A percentile compares a stretch with the other conserved stretches of the same genome.
Evolutionary conservation across 2,329 filamentous ascomycete genomes (phyloP).

Genomic region (Boeremia exigua): DNA sequence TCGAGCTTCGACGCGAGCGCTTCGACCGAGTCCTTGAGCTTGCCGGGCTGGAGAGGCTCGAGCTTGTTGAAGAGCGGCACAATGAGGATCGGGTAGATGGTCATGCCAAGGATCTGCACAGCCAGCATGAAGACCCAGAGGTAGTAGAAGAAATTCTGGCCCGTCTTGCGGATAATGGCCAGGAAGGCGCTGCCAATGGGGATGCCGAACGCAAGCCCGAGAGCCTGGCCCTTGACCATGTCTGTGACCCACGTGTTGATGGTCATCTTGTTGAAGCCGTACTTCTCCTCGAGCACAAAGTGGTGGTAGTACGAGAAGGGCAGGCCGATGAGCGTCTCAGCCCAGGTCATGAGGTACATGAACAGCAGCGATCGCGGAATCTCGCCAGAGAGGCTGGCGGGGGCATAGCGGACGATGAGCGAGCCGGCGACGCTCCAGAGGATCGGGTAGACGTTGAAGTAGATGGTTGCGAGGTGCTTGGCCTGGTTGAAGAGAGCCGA

Average conservation of each 20-base stretch:
- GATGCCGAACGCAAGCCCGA: slow-evolving; percentile 79
- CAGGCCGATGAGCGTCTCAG: slow-evolving; percentile 79
- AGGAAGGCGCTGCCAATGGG: slow-evolving; percentile 92
- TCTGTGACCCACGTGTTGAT: slow-evolving; percentile 85
- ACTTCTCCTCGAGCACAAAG: slow-evolving; percentile 95
- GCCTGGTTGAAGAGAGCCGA: slow-evolving; percentile 83
- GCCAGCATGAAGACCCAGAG: slow-evolving; percentile 91
- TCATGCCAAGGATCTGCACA: slow-evolving; percentile 93
- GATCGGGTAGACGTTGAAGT: slow-evolving; percentile 88
- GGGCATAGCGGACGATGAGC: slow-evolving; percentile 75
- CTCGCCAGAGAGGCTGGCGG: slow-evolving; percentile 82
- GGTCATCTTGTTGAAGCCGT: slow-evolving; percentile 99
- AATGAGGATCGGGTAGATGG: slow-evolving; percentile 93
- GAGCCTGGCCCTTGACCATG: slow-evolving; percentile 86
- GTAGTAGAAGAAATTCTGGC: slow-evolving; percentile 96
- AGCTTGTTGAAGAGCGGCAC: slow-evolving; percentile 98
- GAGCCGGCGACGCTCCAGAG: slow-evolving; percentile 84
- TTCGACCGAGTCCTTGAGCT: slow-evolving; percentile 88
- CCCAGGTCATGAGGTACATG: slow-evolving; percentile 82
- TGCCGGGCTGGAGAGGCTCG: slow-evolving; percentile 84
- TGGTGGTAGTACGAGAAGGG: slow-evolving; percentile 89
- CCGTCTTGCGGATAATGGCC: slow-evolving; percentile 91
- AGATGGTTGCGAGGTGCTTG: slow-evolving; percentile 88
- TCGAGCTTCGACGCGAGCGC: slow-evolving; percentile 80
- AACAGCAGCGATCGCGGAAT: slow-evolving; percentile 94